Percentiles rank a stretch among this genome's conserved stretches.
Evolutionary conservation across 371 early-diverging fungal genomes (phyloP).

Genomic region (Apophysomyces elegans): DNA sequence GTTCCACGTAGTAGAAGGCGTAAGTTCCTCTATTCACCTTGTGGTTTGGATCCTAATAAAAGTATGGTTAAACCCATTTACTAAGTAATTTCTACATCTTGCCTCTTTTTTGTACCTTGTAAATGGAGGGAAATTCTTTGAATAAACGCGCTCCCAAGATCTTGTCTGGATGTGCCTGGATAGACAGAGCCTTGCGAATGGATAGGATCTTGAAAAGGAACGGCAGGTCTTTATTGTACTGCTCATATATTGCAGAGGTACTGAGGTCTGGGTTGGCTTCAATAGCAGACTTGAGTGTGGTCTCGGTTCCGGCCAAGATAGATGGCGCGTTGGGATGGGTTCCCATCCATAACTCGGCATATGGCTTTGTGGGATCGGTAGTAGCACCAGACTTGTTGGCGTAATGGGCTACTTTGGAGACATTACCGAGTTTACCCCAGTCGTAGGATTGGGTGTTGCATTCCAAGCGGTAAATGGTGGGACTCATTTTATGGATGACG

Average conservation of each 20-base stretch:
- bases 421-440: conserved; percentile 93
- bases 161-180: conserved; percentile 98
- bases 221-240: conserved; percentile 84
- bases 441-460: conserved; percentile 85
- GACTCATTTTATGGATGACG: conserved; percentile 12
- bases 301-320: conserved; percentile 40
- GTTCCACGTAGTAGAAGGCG: not conserved
- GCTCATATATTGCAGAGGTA: conserved; percentile 51
- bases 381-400: conserved; percentile 62
- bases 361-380: conserved; percentile 72
- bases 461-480: conserved; percentile 58
- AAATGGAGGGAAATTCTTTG: conserved; percentile 73
- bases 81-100: too few relatives aligned
- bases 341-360: conserved; percentile 99
- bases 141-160: conserved; percentile 77
- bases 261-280: conserved; percentile 52
- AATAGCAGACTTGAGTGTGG: conserved; percentile 61
- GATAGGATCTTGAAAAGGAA: conserved; percentile 97
- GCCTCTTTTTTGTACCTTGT: conserved; percentile 58
- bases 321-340: conserved; percentile 96
- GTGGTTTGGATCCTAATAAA: conserved; percentile 51
- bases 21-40: conserved; percentile 35
- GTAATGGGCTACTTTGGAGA: conserved; percentile 85
- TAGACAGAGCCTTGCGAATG: conserved; percentile 92
- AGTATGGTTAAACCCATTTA: not conserved